Conservation (phyloP, 306 rosid genomes). For the Mimosa pudica region DNA sequence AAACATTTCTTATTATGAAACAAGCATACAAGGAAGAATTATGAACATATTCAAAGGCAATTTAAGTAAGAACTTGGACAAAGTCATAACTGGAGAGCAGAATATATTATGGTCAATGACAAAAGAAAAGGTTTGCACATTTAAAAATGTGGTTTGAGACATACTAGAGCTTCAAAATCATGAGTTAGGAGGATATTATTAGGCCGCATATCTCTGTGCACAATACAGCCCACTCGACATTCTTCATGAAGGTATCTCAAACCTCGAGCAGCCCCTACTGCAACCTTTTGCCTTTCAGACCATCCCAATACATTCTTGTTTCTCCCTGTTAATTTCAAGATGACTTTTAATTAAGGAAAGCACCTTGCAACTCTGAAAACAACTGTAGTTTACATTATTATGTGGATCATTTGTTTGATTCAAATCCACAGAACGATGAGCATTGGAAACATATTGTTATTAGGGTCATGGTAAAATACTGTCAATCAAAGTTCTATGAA, state of each 20-base stretch:
- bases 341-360: background rate
- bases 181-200: constrained; percentile 97
- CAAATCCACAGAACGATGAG: background rate
- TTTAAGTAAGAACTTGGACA: background rate
- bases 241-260: constrained; percentile 98
- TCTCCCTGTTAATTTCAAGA: constrained; percentile 58
- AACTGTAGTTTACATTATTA: background rate
- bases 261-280: constrained; percentile 97
- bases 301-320: constrained; percentile 59
- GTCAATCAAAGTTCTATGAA: constrained; percentile 2
- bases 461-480: constrained; percentile 9
- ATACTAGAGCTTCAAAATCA: constrained; percentile 93
- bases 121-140: background rate
- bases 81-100: background rate
- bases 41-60: background rate
- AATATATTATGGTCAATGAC: constrained; percentile 21
- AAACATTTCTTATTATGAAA: constrained; percentile 26
- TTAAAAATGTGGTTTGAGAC: constrained; percentile 31
- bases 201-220: constrained; percentile 95
- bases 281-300: constrained; percentile 79
- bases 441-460: constrained; percentile 13
- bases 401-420: too few relatives aligned
- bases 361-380: background rate
- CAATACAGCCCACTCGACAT: constrained; percentile 99
- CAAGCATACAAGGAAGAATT: constrained; percentile 20